Base-by-base conservation (phyloP, 495 filamentous ascomycete genomes). In the Cercophora newfieldiana region DNA sequence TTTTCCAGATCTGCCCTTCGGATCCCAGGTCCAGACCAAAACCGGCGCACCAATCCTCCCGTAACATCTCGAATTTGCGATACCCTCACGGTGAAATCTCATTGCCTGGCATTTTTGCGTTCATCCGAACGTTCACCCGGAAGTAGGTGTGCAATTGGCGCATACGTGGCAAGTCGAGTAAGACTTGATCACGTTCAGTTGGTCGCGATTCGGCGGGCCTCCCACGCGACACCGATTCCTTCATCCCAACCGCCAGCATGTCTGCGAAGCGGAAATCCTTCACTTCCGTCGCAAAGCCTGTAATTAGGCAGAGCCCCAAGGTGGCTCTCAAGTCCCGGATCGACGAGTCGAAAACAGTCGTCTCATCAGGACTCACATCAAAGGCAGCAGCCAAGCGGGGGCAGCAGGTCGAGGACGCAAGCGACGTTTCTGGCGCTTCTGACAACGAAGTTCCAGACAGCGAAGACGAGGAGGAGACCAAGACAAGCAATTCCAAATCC, bases 261-360 rank as follows among this genome's bases (percentile, higher is more conserved):
- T 83, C 81, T 60, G 79, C 83, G 47, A 86, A 84, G 68, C 76
- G 84, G 66, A 86, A 83, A 79, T 74, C 80, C 14, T 66, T 79
- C 57, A 70, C 75, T 63, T 77, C 77, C 69, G 72, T 86, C 63
- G 83, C 78, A 61, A 76, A 78, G 63, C 84, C 83, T 0, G 72
- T 74, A 0, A 74, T 82, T 33, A 87, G 85, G 75, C 87, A 87
- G 64, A 87, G 85, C 53, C 82, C 84, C 31, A 91, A 78, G 66
- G 67, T 88, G 66, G 79, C 86, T 22, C 69, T 83, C 31, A 85
- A 81, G 48, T 83, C 89, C 66, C 84, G 83, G 33, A 87, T 97
- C 51, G 88, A 97, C 75, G 92, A 97, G 72, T 87, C 90, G 18
- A 86, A 80, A 61, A 82, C 91, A 48, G 83, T 89, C 4, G 89